Evolutionary conservation across 2,329 filamentous ascomycete species (phyloP).

Genomic region (Scytalidium sp.): DNA sequence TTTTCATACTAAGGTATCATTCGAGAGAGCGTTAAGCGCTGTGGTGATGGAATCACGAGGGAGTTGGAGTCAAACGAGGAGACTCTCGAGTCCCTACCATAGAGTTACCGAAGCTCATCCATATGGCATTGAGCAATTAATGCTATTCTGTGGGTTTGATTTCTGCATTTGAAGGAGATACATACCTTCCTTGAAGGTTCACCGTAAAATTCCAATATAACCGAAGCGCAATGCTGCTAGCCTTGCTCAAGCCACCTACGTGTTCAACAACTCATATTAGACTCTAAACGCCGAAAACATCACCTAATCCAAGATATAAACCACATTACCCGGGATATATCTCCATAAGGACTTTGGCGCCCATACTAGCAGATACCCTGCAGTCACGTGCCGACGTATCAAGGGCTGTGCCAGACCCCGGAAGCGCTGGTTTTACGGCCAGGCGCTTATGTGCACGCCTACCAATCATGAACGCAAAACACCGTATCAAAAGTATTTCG

Average conservation of each 20-base stretch:
- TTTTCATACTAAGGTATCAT: neutral
- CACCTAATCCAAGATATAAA: neutral
- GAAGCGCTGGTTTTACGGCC: neutral
- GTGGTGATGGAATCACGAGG: too few relatives aligned
- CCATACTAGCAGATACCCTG: neutral
- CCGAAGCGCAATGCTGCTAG: neutral
- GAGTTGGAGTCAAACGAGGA: too few relatives aligned
- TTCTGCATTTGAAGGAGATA: too few relatives aligned
- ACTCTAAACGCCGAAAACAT: neutral
- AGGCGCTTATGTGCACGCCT: neutral
- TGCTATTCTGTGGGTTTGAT: too few relatives aligned
- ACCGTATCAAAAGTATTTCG: neutral
- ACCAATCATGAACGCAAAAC: neutral
- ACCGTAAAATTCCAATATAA: too few relatives aligned
- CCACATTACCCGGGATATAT: neutral
- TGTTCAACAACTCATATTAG: neutral
- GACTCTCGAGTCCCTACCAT: too few relatives aligned
- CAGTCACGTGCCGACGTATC: neutral
- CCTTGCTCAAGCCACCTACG: neutral
- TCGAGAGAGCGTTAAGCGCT: neutral
- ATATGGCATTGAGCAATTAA: too few relatives aligned
- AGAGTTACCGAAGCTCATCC: too few relatives aligned
- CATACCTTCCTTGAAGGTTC: too few relatives aligned
- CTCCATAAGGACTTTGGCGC: neutral
- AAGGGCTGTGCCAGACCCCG: neutral